phyloP scores from a whole-genome alignment of 164 flowering plant genomes.

The Warburgia ugandensis region DNA sequence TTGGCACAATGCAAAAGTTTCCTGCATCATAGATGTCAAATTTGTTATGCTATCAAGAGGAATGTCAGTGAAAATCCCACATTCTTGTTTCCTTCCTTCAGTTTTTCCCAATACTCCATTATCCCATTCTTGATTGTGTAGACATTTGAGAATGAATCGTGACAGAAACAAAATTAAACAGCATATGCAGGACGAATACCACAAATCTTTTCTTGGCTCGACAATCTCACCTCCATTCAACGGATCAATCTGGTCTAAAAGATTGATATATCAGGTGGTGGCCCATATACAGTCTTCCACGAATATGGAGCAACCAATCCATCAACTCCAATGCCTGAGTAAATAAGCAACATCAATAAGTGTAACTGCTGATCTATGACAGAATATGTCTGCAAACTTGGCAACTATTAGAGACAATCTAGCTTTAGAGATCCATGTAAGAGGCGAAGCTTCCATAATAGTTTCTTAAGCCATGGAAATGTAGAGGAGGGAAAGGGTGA shows the following conservation, averaged over 20 bases:
- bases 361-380: neutral
- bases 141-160: neutral
- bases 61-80: too few relatives aligned
- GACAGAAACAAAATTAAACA: neutral
- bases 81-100: too few relatives aligned
- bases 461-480: neutral
- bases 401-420: neutral
- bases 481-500: too few relatives aligned
- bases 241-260: slow-evolving; percentile 31
- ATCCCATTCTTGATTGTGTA: neutral
- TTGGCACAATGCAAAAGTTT: too few relatives aligned
- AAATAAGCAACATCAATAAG: slow-evolving; percentile 3
- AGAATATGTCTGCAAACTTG: neutral
- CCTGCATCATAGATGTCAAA: too few relatives aligned
- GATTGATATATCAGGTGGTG: slow-evolving; percentile 76
- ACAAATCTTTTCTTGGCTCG: neutral
- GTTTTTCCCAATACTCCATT: neutral
- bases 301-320: slow-evolving; percentile 78
- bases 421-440: neutral
- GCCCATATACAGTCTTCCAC: slow-evolving; percentile 87
- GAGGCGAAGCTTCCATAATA: too few relatives aligned
- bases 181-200: too few relatives aligned
- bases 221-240: neutral
- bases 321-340: slow-evolving; percentile 40
- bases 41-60: too few relatives aligned